A percentile compares a stretch with the other conserved stretches of the same genome.
phyloP scores from a whole-genome alignment of 768 basidiomycete genomes.

The Pisolithus microcarpus region DNA sequence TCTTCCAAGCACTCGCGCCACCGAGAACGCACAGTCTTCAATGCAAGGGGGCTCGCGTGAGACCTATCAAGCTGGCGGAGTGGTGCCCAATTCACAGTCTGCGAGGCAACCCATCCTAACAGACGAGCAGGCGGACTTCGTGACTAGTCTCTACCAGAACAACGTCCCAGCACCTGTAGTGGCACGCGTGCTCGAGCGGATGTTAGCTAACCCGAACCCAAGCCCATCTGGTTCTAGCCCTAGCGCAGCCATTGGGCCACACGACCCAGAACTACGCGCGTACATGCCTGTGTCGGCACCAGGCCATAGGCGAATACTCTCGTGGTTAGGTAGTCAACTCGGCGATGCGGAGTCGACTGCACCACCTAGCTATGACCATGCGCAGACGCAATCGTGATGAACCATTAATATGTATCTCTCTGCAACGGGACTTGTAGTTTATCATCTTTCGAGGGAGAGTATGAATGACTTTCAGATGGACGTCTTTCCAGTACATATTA shows the following conservation, averaged over 20 bases:
- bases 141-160: slow-evolving; percentile 17
- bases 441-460: too few relatives aligned
- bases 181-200: slow-evolving; percentile 21
- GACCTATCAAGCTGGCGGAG: neutral
- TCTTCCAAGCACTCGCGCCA: neutral
- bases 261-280: neutral
- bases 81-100: neutral
- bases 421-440: too few relatives aligned
- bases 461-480: too few relatives aligned
- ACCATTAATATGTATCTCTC: too few relatives aligned
- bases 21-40: slow-evolving; percentile 9
- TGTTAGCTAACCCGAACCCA: slow-evolving; percentile 10
- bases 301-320: too few relatives aligned
- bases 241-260: neutral
- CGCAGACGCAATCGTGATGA: too few relatives aligned
- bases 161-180: slow-evolving; percentile 21
- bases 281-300: neutral
- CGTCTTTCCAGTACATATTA: too few relatives aligned
- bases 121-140: slow-evolving; percentile 21
- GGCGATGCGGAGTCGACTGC: too few relatives aligned
- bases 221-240: neutral
- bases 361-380: too few relatives aligned
- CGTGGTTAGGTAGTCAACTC: too few relatives aligned
- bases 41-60: neutral
- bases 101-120: slow-evolving; percentile 6